Percentiles rank a stretch among this genome's conserved stretches.
These are phyloP conservation scores for Colletotrichum australisinense DNA, from an alignment of 2,329 filamentous ascomycete species.

Conservation along the genomic window DNA sequence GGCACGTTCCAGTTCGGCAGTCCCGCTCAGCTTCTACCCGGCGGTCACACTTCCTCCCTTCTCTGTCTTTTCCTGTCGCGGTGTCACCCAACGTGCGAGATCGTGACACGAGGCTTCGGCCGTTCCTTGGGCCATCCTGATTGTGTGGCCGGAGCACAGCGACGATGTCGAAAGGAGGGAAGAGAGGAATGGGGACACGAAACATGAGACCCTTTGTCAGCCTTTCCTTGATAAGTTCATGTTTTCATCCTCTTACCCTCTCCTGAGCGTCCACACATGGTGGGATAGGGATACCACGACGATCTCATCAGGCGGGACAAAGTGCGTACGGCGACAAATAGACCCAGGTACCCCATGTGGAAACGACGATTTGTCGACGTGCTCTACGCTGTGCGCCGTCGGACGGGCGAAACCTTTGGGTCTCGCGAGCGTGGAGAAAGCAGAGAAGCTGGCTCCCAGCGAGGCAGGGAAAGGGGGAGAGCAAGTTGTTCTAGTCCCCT, in stretches of 20 bases:
- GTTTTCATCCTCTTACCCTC: not conserved
- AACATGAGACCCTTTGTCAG: not conserved
- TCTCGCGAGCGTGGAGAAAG: conserved; percentile 6
- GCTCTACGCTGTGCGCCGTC: conserved; percentile 8
- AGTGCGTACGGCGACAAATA: conserved; percentile 6
- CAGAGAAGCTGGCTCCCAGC: not conserved
- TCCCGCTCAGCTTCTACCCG: conserved; percentile 10
- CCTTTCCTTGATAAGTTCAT: not conserved
- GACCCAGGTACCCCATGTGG: not conserved
- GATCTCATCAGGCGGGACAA: not conserved
- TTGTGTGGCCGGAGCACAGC: not conserved
- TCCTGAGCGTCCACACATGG: not conserved
- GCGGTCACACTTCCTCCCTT: not conserved
- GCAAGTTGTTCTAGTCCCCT: not conserved
- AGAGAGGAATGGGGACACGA: not conserved
- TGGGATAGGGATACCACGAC: conserved; percentile 10
- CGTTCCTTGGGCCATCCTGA: not conserved
- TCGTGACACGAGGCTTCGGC: conserved; percentile 21
- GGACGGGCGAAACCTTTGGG: conserved; percentile 15
- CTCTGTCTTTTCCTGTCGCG: conserved; percentile 8
- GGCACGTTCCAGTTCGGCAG: not conserved
- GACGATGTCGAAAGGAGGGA: not conserved
- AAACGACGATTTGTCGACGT: not conserved
- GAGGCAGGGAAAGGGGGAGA: not conserved
- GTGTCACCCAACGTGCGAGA: conserved; percentile 6